Conservation (phyloP, 2,329 filamentous ascomycete genomes). For the Fonsecaea erecta region DNA sequence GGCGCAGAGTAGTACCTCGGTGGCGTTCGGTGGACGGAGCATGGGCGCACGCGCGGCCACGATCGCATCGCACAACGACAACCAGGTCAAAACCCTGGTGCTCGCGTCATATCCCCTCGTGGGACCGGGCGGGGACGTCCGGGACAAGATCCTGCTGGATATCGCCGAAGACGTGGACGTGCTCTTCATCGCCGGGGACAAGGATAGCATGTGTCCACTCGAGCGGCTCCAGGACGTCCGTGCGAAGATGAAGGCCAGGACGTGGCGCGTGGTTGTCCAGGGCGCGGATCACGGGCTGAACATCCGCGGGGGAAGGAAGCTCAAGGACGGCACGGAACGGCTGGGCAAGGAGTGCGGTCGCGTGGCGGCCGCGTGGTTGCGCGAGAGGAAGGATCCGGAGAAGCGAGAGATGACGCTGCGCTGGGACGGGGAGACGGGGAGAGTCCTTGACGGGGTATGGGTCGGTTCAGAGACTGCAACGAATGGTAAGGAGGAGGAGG, state of each 20-base stretch:
- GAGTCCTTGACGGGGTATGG: not conserved
- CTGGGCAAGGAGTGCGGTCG: slow-evolving; percentile 21
- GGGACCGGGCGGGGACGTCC: slow-evolving; percentile 27
- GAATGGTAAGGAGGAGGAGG: not conserved
- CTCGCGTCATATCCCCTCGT: slow-evolving; percentile 35
- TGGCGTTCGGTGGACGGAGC: slow-evolving; percentile 34
- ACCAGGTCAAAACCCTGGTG: slow-evolving; percentile 27
- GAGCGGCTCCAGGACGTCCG: slow-evolving; percentile 23
- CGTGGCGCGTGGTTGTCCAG: slow-evolving; percentile 30
- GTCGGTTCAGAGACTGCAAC: not conserved
- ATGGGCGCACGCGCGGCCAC: slow-evolving; percentile 33
- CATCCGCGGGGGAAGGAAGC: slow-evolving; percentile 28
- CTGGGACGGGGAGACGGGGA: slow-evolving; percentile 19
- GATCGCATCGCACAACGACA: slow-evolving; percentile 23
- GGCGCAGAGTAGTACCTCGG: not conserved
- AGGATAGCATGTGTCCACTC: slow-evolving; percentile 35
- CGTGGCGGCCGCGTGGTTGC: slow-evolving; percentile 24
- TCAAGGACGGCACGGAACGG: slow-evolving; percentile 23
- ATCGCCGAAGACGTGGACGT: slow-evolving; percentile 26
- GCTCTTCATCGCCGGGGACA: slow-evolving; percentile 35
- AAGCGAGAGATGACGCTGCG: slow-evolving; percentile 15
- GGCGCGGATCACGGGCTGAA: slow-evolving; percentile 38
- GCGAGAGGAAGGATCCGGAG: slow-evolving; percentile 16
- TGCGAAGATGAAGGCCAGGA: slow-evolving; percentile 35
- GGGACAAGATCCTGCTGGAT: slow-evolving; percentile 35